These are phyloP conservation scores for Neurospora sp. DNA, from an alignment of 495 filamentous ascomycete genomes.

Conservation along the genomic window DNA sequence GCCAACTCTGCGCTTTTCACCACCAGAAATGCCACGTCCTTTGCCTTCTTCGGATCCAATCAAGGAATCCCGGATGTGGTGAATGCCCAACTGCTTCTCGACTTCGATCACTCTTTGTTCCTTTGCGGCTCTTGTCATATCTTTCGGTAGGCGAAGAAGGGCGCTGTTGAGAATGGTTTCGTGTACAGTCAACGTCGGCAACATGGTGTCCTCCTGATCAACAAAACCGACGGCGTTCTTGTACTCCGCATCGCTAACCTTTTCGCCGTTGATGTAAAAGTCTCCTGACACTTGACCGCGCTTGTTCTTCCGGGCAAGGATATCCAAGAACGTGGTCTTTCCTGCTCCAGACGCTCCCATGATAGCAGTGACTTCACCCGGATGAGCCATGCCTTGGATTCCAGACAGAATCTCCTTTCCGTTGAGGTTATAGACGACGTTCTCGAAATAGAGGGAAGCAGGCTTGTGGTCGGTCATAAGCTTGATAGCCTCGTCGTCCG, in stretches of 20 bases:
- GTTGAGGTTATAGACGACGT: slow-evolving; percentile 78
- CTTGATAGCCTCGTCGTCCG: slow-evolving; percentile 78
- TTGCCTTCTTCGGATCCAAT: slow-evolving; percentile 97
- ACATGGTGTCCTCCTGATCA: slow-evolving; percentile 96
- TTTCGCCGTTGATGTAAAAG: slow-evolving; percentile 92
- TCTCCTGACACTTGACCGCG: slow-evolving; percentile 67
- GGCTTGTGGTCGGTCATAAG: slow-evolving; percentile 86
- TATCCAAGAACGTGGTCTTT: slow-evolving; percentile 96
- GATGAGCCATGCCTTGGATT: slow-evolving; percentile 74
- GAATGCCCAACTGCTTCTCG: slow-evolving; percentile 88
- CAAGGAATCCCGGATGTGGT: slow-evolving; percentile 81
- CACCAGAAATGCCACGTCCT: slow-evolving; percentile 90
- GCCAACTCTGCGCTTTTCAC: slow-evolving; percentile 90
- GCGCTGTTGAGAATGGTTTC: slow-evolving; percentile 96
- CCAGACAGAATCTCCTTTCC: slow-evolving; percentile 75
- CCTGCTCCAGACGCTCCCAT: slow-evolving; percentile 98
- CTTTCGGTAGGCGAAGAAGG: slow-evolving; percentile 74
- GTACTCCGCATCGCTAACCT: slow-evolving; percentile 75
- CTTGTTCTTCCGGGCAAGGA: slow-evolving; percentile 96
- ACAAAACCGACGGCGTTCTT: slow-evolving; percentile 91
- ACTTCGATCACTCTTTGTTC: slow-evolving; percentile 86
- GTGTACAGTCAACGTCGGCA: slow-evolving; percentile 92
- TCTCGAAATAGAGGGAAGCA: slow-evolving; percentile 77
- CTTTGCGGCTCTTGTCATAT: slow-evolving; percentile 81
- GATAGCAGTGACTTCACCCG: slow-evolving; percentile 89